Base-by-base conservation (phyloP, 192 early-diverging fungal species). In the Jimgerdemannia flammicorona region DNA sequence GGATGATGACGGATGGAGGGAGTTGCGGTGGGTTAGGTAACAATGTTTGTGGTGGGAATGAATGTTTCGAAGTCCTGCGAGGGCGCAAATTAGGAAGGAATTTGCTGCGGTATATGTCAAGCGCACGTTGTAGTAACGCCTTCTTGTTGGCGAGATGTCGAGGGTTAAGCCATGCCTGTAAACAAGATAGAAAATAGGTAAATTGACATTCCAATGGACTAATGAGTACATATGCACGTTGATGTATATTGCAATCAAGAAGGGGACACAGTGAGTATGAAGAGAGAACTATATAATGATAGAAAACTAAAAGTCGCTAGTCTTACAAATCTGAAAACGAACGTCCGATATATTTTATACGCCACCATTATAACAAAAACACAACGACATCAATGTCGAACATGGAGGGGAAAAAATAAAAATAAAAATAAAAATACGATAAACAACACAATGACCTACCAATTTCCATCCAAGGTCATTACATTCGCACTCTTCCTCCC, bases 391-490 rank as follows among this genome's bases (percentile, higher is more conserved):
- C 29, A 29, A 29, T 29, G 29, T 29, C 29, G 29, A 29, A 29
- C 29, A 29, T 29, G 29, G 29, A 29, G 29, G 29, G 29, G 29
- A 29, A 29, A 29, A 29, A 29, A n/a, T n/a, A n/a, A 29, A 29
- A 29, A 29, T 29, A 29, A 29, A 29, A 29, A 29, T 29, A 29
- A 29, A 29, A 29, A 29, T 29, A 29, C 29, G 14, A 59, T 59
- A 59, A 59, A 59, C 14, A 64, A 10, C 64, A 17, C 64, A 17
- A 68, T 18, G 42, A 54, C 44, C 29, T 71, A 79, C 78, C 75
- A 80, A 72, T 63, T 80, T 80, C 79, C 79, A 80, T 6, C 71
- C 79, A 39, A 80, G 59, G 63, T 74, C 72, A 63, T 80, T 80
- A 68, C 19, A 40, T 18, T 68, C 67, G 9, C 19, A 40, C 40